These are phyloP conservation scores for Geotrichum fermentans DNA, from an alignment of 1,139 yeast species.

Conservation along the genomic window DNA sequence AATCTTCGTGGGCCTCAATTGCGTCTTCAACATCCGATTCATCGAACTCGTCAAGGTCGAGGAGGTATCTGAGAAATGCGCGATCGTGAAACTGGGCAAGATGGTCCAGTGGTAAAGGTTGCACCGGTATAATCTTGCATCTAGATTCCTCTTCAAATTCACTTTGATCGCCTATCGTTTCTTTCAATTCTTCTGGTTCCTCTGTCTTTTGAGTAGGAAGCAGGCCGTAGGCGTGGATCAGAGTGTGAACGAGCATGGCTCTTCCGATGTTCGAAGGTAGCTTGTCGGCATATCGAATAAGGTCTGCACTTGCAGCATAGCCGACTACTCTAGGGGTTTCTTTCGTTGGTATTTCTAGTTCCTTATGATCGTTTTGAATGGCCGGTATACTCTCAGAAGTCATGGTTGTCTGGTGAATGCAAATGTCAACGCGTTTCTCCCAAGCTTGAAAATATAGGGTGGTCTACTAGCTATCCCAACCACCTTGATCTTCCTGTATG, in stretches of 20 bases:
- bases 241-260: slow-evolving; percentile 44
- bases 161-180: neutral
- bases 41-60: slow-evolving; percentile 24
- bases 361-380: too few relatives aligned
- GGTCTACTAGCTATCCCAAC: too few relatives aligned
- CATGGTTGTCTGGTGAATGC: too few relatives aligned
- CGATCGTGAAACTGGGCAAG: slow-evolving; percentile 42
- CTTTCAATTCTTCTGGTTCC: neutral
- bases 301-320: slow-evolving; percentile 29
- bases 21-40: slow-evolving; percentile 27
- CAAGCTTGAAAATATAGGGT: too few relatives aligned
- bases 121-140: slow-evolving; percentile 19
- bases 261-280: slow-evolving; percentile 53
- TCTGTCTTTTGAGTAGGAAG: slow-evolving; percentile 19
- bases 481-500: too few relatives aligned
- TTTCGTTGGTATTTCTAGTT: too few relatives aligned
- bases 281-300: slow-evolving; percentile 42
- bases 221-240: slow-evolving; percentile 45
- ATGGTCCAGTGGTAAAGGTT: slow-evolving; percentile 29
- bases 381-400: too few relatives aligned
- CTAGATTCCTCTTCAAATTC: too few relatives aligned
- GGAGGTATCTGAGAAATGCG: slow-evolving; percentile 39
- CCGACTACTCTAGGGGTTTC: slow-evolving; percentile 28
- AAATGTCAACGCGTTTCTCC: too few relatives aligned
- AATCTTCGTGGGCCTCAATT: slow-evolving; percentile 10